Evolutionary conservation across 495 filamentous ascomycete genomes (phyloP), one percentile per base, ranked within the genome.

Genomic region (Penicillium tannophilum): DNA sequence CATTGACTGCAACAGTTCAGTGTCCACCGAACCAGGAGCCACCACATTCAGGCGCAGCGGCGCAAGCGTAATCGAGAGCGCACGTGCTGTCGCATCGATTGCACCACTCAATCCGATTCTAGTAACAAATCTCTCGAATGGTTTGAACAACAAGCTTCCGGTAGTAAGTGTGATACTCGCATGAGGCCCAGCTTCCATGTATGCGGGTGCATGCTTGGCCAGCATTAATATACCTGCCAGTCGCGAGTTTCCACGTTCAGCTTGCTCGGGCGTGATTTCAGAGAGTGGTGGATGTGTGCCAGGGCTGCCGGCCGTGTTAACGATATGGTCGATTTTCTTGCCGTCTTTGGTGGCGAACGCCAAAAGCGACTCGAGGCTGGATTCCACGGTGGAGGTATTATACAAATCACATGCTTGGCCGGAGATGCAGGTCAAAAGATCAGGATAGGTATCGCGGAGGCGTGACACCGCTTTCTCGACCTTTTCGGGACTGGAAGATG

Each of bases 31-130:
- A 0, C 85, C 85, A 0, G 84, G 82, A 58, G 70, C 72, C 0
- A 89, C 81, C 5, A 76, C 53, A 63, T 88, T 89, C n/a, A 87
- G 82, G 10, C 86, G 68, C 4, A 86, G 56, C 0, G 86, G 86
- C 59, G 72, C 73, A 39, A 88, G 54, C 60, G 87, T 84, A 4
- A 87, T 61, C 3, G 85, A 85, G 8, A 88, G 66, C 6, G 19
- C 20, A 14, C 44, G 17, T 6, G 44, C 44, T 6, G 44, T 23
- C 20, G 44, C 44, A 20, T 23, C 23, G 16, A 47, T 20, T 19
- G 44, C 44, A 12, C 44, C 23, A 14, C 16, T 20, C 20, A 23
- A 11, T 26, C 24, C 74, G 76, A 81, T 85, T 7, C 74, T 74
- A 4, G 73, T 72, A 2, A 55, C 30, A 17, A 12, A 42, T 42